Percentiles rank a stretch among this genome's conserved stretches.
phyloP scores from a whole-genome alignment of 2,329 filamentous ascomycete genomes.

The Cladosporium sp. region DNA sequence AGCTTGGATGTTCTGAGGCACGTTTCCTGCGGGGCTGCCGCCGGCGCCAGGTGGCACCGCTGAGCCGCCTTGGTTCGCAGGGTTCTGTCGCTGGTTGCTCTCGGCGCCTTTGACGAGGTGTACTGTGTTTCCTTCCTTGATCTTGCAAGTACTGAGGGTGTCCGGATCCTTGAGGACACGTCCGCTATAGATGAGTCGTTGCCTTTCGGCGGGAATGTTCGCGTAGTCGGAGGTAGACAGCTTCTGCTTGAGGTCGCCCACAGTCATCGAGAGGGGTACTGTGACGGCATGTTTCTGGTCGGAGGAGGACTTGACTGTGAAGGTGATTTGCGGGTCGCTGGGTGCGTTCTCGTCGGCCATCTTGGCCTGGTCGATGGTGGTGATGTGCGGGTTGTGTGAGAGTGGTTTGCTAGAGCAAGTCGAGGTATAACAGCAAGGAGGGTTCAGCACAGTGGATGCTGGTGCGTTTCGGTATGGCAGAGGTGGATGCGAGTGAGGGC shows the following conservation, averaged over 20 bases:
- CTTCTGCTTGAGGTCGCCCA: constrained; percentile 84
- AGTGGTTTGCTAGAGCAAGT: background rate
- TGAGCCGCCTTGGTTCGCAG: constrained; percentile 42
- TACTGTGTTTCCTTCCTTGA: constrained; percentile 91
- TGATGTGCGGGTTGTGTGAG: background rate
- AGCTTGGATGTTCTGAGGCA: constrained; percentile 72
- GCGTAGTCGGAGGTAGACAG: constrained; percentile 75
- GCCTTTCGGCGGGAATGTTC: constrained; percentile 77
- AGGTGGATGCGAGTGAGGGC: too few species aligned
- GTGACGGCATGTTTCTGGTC: constrained; percentile 81
- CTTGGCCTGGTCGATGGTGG: constrained; percentile 41
- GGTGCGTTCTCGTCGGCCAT: constrained; percentile 51
- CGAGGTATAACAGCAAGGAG: too few species aligned
- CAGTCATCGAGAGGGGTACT: constrained; percentile 66
- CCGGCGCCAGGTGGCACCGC: constrained; percentile 34
- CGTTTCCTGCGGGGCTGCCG: constrained; percentile 50
- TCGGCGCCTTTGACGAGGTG: constrained; percentile 95
- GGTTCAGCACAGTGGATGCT: background rate
- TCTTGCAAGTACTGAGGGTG: constrained; percentile 77
- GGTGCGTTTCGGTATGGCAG: background rate
- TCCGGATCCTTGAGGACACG: constrained; percentile 95
- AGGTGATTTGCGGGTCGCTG: constrained; percentile 70
- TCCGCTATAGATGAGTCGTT: constrained; percentile 95
- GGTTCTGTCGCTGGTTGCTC: constrained; percentile 65
- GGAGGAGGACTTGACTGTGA: constrained; percentile 96